Evolutionary conservation across 768 basidiomycete genomes (phyloP), one percentile per base, ranked within the genome.

Genomic region (Collybia sp.): DNA sequence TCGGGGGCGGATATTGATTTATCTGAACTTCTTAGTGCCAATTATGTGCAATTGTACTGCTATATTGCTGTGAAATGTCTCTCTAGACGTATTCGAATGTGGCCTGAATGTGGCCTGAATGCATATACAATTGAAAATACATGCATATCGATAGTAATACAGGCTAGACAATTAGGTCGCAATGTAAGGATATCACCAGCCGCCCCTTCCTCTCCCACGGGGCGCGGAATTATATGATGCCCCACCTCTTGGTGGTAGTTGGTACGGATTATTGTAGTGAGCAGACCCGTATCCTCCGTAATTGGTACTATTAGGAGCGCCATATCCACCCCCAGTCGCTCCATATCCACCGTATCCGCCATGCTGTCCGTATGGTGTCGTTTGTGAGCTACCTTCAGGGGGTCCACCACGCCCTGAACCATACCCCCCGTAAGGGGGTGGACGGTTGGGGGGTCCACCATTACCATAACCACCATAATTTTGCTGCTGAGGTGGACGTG

Each of bases 151-250:
- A 41, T 41, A 45, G 20, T 42, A 30, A 34, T 49, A 38, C 43
- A 49, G 32, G 20, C 46, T 20, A 25, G 8, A 44, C 11, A 44
- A 41, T 12, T 31, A 36, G 10, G 20, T 42, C 41, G 32, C 40
- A 31, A 6, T 17, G n/a, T 30, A 36, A 12, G 25, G 20, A 40
- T 40, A 48, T 25, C 52, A 42, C 62, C 57, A 66, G 63, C 76
- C 72, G 38, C 75, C 73, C 33, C 80, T 67, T 9, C 77, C 82
- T 54, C 80, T 66, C 20, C 77, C 77, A 46, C 79, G 65, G 30
- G 56, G 56, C 3, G 64, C 50, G 30, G 55, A 34, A 42, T 57
- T 64, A 41, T 69, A 48, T 15, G 54, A 44, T n/a, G 55, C 49
- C 19, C 54, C 52, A 18, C 64, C 67, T 46, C 68, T 52, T 8